phyloP scores from a whole-genome alignment of 306 rosid genomes.

The Sechiopsis laciniata region DNA sequence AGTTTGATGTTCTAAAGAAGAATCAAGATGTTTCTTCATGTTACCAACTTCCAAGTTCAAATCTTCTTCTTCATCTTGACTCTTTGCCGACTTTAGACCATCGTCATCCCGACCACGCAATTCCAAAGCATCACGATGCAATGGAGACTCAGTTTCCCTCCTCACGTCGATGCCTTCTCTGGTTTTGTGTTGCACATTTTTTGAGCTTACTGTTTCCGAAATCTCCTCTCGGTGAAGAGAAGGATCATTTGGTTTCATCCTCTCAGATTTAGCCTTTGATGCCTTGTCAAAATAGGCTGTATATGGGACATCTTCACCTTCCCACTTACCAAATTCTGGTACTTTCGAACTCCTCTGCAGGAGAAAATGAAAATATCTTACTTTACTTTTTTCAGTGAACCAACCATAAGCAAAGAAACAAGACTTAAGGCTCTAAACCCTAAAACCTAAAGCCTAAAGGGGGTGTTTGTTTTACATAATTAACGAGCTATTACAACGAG shows the following conservation, averaged over 20 bases:
- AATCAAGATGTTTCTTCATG: not conserved
- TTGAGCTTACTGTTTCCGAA: slow-evolving; percentile 4
- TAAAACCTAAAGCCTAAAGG: too few species aligned
- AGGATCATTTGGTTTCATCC: slow-evolving; percentile 5
- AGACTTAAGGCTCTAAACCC: too few species aligned
- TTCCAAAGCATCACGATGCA: slow-evolving; percentile 13
- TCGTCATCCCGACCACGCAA: not conserved
- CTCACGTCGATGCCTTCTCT: not conserved
- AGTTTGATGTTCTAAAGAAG: slow-evolving; percentile 17
- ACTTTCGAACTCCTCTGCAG: slow-evolving; percentile 18
- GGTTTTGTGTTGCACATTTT: not conserved
- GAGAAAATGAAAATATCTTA: not conserved
- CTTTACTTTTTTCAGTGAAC: not conserved
- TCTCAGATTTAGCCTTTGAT: slow-evolving; percentile 13
- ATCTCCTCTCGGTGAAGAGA: not conserved
- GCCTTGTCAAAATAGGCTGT: slow-evolving; percentile 25
- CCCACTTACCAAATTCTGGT: slow-evolving; percentile 28
- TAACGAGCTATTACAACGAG: too few species aligned
- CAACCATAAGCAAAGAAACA: not conserved
- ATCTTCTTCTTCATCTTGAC: not conserved
- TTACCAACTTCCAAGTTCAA: not conserved
- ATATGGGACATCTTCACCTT: slow-evolving; percentile 21
- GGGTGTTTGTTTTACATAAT: too few species aligned
- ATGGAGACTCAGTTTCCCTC: slow-evolving; percentile 22
- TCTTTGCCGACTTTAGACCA: not conserved